Conservation (phyloP, 2,329 filamentous ascomycete species). For the Xylaria sp. region DNA sequence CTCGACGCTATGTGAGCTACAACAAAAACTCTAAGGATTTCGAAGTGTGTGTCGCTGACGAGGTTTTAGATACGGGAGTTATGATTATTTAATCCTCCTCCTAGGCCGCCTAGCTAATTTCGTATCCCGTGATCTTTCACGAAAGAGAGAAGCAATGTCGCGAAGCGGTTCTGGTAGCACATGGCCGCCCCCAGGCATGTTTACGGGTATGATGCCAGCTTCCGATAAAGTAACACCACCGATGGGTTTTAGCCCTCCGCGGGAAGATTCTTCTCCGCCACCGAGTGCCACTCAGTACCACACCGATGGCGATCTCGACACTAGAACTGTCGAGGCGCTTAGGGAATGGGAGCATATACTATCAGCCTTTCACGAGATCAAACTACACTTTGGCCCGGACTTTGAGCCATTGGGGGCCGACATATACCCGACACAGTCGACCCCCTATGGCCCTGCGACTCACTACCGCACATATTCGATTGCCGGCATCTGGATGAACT, state of each 20-base stretch:
- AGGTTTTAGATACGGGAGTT: conserved; percentile 77
- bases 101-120: conserved; percentile 82
- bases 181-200: conserved; percentile 51
- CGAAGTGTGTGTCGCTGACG: conserved; percentile 33
- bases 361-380: conserved; percentile 71
- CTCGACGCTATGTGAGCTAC: conserved; percentile 70
- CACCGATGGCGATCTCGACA: conserved; percentile 65
- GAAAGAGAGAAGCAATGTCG: conserved; percentile 75
- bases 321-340: conserved; percentile 71
- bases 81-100: conserved; percentile 84
- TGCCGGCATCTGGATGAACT: conserved; percentile 84
- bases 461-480: conserved; percentile 89
- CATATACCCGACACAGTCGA: conserved; percentile 62
- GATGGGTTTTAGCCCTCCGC: conserved; percentile 60
- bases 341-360: conserved; percentile 80
- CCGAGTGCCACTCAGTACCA: conserved; percentile 44
- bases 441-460: conserved; percentile 82
- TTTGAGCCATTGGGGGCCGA: conserved; percentile 79
- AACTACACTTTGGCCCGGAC: conserved; percentile 69
- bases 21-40: background rate
- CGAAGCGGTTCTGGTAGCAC: conserved; percentile 60
- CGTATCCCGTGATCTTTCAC: conserved; percentile 73
- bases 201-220: conserved; percentile 62
- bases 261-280: conserved; percentile 46
- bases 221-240: conserved; percentile 56